Conservation (phyloP, 177 flowering plant genomes). For the Vitis hybrid region DNA sequence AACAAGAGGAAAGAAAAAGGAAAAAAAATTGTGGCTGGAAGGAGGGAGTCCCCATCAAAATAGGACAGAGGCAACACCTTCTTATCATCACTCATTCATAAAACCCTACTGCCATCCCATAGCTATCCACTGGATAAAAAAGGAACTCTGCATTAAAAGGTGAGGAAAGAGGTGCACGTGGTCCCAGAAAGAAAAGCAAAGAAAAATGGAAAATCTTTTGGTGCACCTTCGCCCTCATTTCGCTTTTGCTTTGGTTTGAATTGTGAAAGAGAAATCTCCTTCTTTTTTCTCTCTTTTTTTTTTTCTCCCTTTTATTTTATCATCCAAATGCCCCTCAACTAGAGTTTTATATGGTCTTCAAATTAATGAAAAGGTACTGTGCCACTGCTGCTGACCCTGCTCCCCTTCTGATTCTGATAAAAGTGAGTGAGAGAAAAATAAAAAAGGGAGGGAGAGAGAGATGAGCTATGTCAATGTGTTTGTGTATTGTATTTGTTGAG, state of each 20-base stretch:
- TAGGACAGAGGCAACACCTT: neutral
- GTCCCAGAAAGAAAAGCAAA: conserved; percentile 17
- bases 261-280: conserved; percentile 19
- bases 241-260: conserved; percentile 18
- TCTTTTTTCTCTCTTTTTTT: neutral
- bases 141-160: conserved; percentile 21
- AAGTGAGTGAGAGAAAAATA: conserved; percentile 18
- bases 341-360: conserved; percentile 16
- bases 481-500: conserved; percentile 31
- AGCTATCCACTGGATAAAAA: conserved; percentile 11
- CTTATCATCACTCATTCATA: neutral
- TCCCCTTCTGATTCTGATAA: conserved; percentile 19
- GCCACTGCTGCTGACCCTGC: conserved; percentile 13
- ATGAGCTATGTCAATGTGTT: neutral
- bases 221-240: conserved; percentile 4
- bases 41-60: neutral
- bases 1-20: too few relatives aligned
- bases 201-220: conserved; percentile 5
- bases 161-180: conserved; percentile 27
- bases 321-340: conserved; percentile 4
- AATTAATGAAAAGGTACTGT: conserved; percentile 22
- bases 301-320: neutral
- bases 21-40: neutral
- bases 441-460: neutral
- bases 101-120: neutral